These are phyloP conservation scores for Podospora didyma DNA, from an alignment of 495 filamentous ascomycete species.

Conservation along the genomic window DNA sequence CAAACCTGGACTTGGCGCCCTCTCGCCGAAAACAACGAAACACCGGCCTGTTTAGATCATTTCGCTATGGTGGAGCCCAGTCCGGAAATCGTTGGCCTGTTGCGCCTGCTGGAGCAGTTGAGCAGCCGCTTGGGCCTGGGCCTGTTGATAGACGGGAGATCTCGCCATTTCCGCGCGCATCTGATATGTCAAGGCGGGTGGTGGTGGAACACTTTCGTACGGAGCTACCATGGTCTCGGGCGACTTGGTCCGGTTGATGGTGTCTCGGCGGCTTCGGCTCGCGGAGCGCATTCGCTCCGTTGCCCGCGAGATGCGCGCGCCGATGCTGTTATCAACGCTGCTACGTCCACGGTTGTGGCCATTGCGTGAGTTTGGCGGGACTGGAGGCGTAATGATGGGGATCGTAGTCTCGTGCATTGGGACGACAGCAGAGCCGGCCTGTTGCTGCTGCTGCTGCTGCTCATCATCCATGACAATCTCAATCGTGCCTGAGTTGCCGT, in stretches of 20 bases:
- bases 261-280: constrained; percentile 44
- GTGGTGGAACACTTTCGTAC: constrained; percentile 55
- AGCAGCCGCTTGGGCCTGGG: neutral
- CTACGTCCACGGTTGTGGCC: constrained; percentile 65
- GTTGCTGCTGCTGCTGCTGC: too few relatives aligned
- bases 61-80: constrained; percentile 41
- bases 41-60: constrained; percentile 34
- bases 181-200: constrained; percentile 17
- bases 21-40: too few relatives aligned
- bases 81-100: constrained; percentile 34
- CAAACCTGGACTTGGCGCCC: constrained; percentile 11
- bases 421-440: constrained; percentile 16
- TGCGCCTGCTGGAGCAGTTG: constrained; percentile 6
- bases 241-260: constrained; percentile 29
- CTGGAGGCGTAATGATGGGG: constrained; percentile 32
- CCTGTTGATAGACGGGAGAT: constrained; percentile 6
- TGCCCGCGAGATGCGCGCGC: constrained; percentile 57
- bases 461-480: constrained; percentile 72
- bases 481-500: constrained; percentile 58
- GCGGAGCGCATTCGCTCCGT: constrained; percentile 67
- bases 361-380: constrained; percentile 35
- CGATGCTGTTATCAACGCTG: constrained; percentile 55
- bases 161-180: constrained; percentile 18
- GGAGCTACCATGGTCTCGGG: constrained; percentile 39
- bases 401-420: constrained; percentile 22